Percentiles rank a stretch among this genome's conserved stretches.
These are phyloP conservation scores for Xylariaceae sp. DNA, from an alignment of 2,329 filamentous ascomycete species.

Conservation along the genomic window DNA sequence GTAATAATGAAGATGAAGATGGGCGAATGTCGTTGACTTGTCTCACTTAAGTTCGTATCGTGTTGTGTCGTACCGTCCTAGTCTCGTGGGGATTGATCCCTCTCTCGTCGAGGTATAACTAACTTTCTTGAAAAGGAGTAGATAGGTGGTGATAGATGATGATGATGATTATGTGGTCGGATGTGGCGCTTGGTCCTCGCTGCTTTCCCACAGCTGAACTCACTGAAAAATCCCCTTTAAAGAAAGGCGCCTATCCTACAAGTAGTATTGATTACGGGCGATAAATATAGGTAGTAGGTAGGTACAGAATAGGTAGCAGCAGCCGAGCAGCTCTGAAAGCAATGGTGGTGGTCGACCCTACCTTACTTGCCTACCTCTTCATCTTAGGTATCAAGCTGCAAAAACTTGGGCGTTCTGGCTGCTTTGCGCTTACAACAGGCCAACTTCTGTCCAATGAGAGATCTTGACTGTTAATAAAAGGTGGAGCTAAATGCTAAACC, in stretches of 20 bases:
- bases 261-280: no score
- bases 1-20: neutral
- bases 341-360: no score
- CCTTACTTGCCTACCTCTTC: no score
- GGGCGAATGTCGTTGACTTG: neutral
- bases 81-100: neutral
- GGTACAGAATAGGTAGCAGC: no score
- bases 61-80: neutral
- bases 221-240: no score
- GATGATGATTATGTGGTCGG: neutral
- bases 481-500: neutral
- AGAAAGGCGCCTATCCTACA: no score
- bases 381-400: no score
- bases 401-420: no score
- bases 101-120: neutral
- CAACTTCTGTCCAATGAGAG: neutral
- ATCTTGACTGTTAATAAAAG: neutral
- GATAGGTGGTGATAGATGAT: neutral
- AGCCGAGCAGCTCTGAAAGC: no score
- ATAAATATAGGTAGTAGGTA: no score
- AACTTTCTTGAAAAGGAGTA: neutral
- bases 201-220: neutral
- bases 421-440: neutral
- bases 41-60: constrained; percentile 7
- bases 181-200: neutral